These are phyloP conservation scores for Phlebiopsis gigantea DNA, from an alignment of 768 basidiomycete species.

Conservation along the genomic window DNA sequence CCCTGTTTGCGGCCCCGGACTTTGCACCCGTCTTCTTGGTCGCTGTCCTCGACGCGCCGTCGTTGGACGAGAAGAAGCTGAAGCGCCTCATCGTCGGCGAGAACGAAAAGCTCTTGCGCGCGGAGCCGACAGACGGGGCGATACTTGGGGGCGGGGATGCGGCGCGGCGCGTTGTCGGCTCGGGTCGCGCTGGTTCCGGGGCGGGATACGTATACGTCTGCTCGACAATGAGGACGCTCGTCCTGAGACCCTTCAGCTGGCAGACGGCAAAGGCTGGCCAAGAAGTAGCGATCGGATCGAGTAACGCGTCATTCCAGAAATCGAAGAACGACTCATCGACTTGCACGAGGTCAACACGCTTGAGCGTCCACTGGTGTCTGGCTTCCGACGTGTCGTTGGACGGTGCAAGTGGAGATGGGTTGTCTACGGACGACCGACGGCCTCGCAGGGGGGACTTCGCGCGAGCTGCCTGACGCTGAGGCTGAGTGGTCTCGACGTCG, in stretches of 20 bases:
- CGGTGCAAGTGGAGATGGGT: background rate
- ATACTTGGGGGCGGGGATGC: constrained; percentile 27
- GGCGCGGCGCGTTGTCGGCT: constrained; percentile 16
- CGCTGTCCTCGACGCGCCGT: constrained; percentile 9
- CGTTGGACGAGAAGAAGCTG: constrained; percentile 46
- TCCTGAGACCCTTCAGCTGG: constrained; percentile 42
- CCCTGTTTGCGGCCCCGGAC: constrained; percentile 21
- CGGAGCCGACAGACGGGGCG: constrained; percentile 19
- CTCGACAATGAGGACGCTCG: constrained; percentile 52
- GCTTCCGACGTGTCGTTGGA: constrained; percentile 1
- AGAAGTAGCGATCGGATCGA: constrained; percentile 56
- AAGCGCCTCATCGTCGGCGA: constrained; percentile 56
- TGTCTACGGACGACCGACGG: constrained; percentile 23
- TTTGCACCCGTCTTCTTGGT: constrained; percentile 18
- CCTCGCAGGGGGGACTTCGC: constrained; percentile 21
- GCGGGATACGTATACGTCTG: constrained; percentile 44
- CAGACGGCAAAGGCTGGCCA: constrained; percentile 73
- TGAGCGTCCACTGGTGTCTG: constrained; percentile 28
- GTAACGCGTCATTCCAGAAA: constrained; percentile 72
- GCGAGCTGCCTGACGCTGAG: constrained; percentile 26
- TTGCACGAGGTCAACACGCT: constrained; percentile 43
- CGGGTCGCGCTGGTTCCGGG: constrained; percentile 23
- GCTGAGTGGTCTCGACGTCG: constrained; percentile 52
- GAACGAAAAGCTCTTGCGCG: constrained; percentile 35
- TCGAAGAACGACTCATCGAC: constrained; percentile 81